Conservation (phyloP, 345 rosid genomes). For the Erodium maritimum region DNA sequence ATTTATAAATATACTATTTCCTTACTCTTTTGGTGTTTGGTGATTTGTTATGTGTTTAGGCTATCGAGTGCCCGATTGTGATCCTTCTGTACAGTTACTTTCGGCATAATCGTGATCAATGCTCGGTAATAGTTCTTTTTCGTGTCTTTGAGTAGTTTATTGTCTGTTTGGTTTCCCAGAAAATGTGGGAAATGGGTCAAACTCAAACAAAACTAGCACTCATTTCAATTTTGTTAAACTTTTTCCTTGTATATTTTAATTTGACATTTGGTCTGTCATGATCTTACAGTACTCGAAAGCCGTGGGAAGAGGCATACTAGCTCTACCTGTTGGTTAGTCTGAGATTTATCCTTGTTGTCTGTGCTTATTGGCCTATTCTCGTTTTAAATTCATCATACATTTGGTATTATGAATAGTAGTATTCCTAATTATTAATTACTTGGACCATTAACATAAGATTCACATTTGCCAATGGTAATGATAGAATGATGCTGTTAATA, state of each 20-base stretch:
- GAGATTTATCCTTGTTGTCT: not conserved
- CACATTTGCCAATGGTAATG: not conserved
- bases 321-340: slow-evolving; percentile 58
- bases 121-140: slow-evolving; percentile 40
- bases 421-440: not conserved
- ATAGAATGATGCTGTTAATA: not conserved
- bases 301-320: slow-evolving; percentile 43
- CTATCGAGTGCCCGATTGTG: slow-evolving; percentile 33
- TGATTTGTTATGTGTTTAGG: slow-evolving; percentile 19
- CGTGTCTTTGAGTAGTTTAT: no score
- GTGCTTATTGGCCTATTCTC: not conserved
- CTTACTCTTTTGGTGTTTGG: not conserved
- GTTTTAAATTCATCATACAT: not conserved
- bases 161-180: not conserved
- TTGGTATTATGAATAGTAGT: not conserved
- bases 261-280: not conserved
- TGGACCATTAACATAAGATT: not conserved
- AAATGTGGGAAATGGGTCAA: not conserved
- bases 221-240: not conserved
- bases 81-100: slow-evolving; percentile 45
- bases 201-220: not conserved
- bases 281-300: slow-evolving; percentile 57
- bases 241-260: not conserved
- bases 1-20: not conserved
- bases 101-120: slow-evolving; percentile 36